Base-by-base conservation (phyloP, 495 filamentous ascomycete species). In the Bacidia gigantensis region DNA sequence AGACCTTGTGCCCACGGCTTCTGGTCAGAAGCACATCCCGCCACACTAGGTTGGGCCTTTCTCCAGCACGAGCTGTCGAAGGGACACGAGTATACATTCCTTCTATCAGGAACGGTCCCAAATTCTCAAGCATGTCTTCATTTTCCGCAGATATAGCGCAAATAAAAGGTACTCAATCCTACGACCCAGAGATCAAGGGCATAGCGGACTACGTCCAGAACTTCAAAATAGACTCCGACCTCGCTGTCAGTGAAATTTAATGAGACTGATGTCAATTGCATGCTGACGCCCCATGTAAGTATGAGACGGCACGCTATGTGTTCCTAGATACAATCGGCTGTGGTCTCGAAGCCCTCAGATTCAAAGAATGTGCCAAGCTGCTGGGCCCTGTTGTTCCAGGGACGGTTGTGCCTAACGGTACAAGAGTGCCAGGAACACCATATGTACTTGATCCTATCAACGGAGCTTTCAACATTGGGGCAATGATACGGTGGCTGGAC, bases 401-500 rank as follows among this genome's bases (percentile, higher is more conserved):
- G 44, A 97, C 92, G 46, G 70, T 84, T 12, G 93, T 98, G 45
- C 92, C 93, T 58, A 88, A 96, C 60, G 92, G 92, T 58, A 84
- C 87, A 59, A 84, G 81, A 59, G 88, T 98, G 17, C 87, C 86
- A 21, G 92, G 92, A 56, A 98, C 92, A 22, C 80, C 81, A 46
- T 96, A 94, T 72, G 80, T 93, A 66, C 81, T 98, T 50, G 92
- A 98, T 67, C 92, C 92, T 22, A 83, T 98, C 58, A 85, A 89
- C 56, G 92, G 86, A 40, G 92, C 92, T 51, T 98, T 98, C 78
- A 97, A 98, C 76, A 97, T 98, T 54, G 92, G 92, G 53, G 82
- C 93, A 56, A 93, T 92, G 81, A 95, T 98, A 69, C 78, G 92
- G 58, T 98, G 92, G 92, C 79, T 98, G 50, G 92, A 98, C 69